Conservation (phyloP, 1,284 basidiomycete genomes). For the Leccinum glutinopallens region DNA sequence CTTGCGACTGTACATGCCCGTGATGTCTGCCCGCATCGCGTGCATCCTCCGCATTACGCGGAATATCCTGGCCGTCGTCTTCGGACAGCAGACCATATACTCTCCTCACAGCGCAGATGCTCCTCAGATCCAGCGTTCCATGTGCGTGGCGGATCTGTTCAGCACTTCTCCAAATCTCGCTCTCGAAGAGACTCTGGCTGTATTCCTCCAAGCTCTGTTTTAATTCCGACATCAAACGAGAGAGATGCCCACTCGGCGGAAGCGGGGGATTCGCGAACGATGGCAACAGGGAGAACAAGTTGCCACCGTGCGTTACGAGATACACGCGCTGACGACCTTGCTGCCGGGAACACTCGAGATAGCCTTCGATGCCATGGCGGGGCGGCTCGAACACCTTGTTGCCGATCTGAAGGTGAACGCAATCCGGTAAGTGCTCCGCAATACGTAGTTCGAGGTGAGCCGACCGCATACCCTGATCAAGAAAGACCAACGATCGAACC, state of each 20-base stretch:
- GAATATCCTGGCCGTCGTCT: conserved; percentile 29
- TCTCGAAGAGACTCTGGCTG: too few relatives aligned
- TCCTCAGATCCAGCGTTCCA: conserved; percentile 69
- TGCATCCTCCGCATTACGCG: conserved; percentile 51
- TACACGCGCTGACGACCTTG: not conserved
- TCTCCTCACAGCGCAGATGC: conserved; percentile 63
- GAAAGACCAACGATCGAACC: conserved; percentile 39
- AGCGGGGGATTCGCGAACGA: too few relatives aligned
- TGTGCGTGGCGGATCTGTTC: conserved; percentile 58
- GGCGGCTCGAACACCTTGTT: too few relatives aligned
- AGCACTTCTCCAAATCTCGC: too few relatives aligned
- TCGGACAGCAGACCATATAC: conserved; percentile 46
- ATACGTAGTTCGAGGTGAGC: conserved; percentile 74
- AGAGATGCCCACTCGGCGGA: too few relatives aligned
- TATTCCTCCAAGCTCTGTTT: too few relatives aligned
- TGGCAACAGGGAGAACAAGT: too few relatives aligned
- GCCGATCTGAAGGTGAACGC: conserved; percentile 42
- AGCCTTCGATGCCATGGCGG: too few relatives aligned
- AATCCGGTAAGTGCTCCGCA: conserved; percentile 63
- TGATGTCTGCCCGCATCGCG: conserved; percentile 71
- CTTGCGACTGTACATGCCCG: conserved; percentile 43
- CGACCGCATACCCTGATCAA: conserved; percentile 48
- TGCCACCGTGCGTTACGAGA: too few relatives aligned
- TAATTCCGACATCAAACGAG: too few relatives aligned
- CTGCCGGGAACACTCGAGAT: too few relatives aligned